phyloP scores from a whole-genome alignment of 768 basidiomycete species.

The Chalciporus sphaerocephalus region DNA sequence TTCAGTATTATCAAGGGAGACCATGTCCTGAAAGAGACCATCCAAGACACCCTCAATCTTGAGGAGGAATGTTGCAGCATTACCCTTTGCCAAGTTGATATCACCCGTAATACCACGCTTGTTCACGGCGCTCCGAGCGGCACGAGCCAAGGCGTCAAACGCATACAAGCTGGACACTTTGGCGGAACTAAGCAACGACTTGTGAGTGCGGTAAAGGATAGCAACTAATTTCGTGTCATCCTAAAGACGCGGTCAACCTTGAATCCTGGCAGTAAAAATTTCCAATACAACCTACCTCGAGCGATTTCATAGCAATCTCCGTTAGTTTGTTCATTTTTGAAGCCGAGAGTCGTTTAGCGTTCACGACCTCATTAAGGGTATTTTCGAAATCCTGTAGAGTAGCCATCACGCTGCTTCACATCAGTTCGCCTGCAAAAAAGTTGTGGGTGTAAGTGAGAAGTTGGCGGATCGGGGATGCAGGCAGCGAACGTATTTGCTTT shows the following conservation, averaged over 20 bases:
- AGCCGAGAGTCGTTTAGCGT: conserved; percentile 78
- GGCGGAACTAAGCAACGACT: conserved; percentile 56
- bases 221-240: conserved; percentile 86
- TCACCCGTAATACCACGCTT: conserved; percentile 62
- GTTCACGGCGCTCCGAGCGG: conserved; percentile 61
- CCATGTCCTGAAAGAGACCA: conserved; percentile 83
- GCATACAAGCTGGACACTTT: conserved; percentile 90
- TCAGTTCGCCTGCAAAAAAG: conserved; percentile 13
- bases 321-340: conserved; percentile 80
- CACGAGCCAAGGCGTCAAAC: conserved; percentile 89
- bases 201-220: conserved; percentile 84
- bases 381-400: conserved; percentile 72
- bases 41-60: conserved; percentile 91
- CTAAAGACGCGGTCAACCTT: conserved; percentile 36
- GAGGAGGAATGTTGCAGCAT: conserved; percentile 76
- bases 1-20: conserved; percentile 58
- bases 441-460: conserved; percentile 8
- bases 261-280: background rate
- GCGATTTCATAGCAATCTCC: conserved; percentile 68
- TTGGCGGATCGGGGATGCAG: conserved; percentile 14
- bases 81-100: conserved; percentile 53
- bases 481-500: conserved; percentile 35
- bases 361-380: conserved; percentile 75
- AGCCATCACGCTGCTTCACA: conserved; percentile 35
- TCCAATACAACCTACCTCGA: conserved; percentile 53